A percentile compares a stretch with the other conserved stretches of the same genome.
Conservation (phyloP, 169 alveolate species). For the Perkinsus olseni region DNA sequence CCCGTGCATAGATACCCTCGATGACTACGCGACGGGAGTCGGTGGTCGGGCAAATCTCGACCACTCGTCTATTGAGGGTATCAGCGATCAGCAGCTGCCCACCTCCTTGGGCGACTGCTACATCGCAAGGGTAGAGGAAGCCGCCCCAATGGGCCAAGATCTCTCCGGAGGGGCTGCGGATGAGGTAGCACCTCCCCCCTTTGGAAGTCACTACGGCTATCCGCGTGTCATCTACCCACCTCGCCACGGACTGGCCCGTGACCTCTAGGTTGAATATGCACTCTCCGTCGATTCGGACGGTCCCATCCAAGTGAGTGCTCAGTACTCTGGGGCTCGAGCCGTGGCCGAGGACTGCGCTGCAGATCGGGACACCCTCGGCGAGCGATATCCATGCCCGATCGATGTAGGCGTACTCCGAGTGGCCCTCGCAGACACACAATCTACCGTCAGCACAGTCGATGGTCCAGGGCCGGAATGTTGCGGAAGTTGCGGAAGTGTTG, state of each 20-base stretch:
- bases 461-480: not conserved
- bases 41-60: not conserved
- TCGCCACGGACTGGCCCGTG: not conserved
- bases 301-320: not conserved
- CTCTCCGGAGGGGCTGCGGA: not conserved
- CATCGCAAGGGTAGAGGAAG: not conserved
- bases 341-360: not conserved
- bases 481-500: not conserved
- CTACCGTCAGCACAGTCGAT: not conserved
- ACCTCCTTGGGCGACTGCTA: not conserved
- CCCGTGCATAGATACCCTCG: not conserved
- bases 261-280: not conserved
- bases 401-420: not conserved
- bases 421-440: not conserved
- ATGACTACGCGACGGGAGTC: not conserved
- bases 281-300: not conserved
- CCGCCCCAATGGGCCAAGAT: not conserved
- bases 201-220: not conserved
- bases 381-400: not conserved
- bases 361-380: not conserved
- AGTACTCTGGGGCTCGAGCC: not conserved
- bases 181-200: not conserved
- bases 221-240: not conserved
- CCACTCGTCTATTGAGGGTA: not conserved
- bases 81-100: not conserved